phyloP scores from a whole-genome alignment of 257 asterid species.

The Nicotiana tabacum region DNA sequence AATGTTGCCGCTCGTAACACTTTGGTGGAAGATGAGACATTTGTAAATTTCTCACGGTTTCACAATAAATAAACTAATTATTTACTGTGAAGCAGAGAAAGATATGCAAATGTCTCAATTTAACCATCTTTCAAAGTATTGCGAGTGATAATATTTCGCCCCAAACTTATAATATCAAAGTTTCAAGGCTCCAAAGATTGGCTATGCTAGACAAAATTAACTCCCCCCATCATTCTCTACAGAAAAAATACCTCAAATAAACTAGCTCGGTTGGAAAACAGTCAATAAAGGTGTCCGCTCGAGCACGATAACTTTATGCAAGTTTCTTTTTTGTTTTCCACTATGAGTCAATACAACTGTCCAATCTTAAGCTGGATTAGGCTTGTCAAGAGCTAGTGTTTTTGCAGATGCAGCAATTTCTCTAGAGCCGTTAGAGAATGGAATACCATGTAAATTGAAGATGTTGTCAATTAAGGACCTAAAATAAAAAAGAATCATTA shows the following conservation, averaged over 20 bases:
- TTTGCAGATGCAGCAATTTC: constrained; percentile 37
- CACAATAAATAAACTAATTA: background rate
- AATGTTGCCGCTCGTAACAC: background rate
- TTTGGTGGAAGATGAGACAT: constrained; percentile 12
- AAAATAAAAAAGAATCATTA: background rate
- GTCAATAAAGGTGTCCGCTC: background rate
- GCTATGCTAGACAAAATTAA: background rate
- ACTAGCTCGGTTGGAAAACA: background rate
- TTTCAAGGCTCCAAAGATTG: background rate
- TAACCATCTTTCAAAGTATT: background rate
- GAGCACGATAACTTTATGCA: constrained; percentile 3
- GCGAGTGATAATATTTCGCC: background rate
- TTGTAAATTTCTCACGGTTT: background rate
- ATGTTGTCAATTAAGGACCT: background rate
- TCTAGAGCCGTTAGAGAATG: background rate
- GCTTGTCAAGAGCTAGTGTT: constrained; percentile 15
- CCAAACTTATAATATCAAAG: background rate
- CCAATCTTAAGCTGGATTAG: constrained; percentile 46
- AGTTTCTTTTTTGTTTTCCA: constrained; percentile 35
- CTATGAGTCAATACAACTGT: constrained; percentile 60
- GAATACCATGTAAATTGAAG: background rate
- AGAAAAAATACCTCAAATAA: background rate
- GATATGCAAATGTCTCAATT: background rate
- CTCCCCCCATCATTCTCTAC: background rate
- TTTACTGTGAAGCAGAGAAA: background rate